Evolutionary conservation across 768 basidiomycete species (phyloP), one percentile per base, ranked within the genome.

Genomic region (Lactifluus hygrophoroides): DNA sequence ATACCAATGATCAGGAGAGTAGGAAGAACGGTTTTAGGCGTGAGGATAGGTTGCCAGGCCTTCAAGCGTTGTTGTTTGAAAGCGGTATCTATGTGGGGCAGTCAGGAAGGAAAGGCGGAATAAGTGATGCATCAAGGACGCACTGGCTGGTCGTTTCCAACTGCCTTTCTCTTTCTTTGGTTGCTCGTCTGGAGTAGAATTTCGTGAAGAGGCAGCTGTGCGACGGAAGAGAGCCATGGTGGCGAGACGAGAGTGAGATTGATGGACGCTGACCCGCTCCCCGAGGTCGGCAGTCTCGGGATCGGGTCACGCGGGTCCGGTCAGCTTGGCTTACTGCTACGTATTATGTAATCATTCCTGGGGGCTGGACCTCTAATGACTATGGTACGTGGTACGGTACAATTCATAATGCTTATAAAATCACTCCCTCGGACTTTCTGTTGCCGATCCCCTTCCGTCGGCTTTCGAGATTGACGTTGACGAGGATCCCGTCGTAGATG

Each of bases 11-110:
- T 83, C 73, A 99, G 94, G 46, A 99, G 81, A 0, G 94, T 95
- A 3, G 96, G 96, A 16, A 99, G 81, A 21, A 99, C 96, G 1
- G 94, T 96, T 73, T 94, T 94, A 5, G 96, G 96, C 5, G 94
- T 97, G 47, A 98, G 80, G 70, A 99, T 98, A 9, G 96, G 96
- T 79, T 99, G 96, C 96, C 96, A 99, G 68, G 96, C 96, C 76
- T 97, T 98, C 69, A 99, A 82, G 56, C 96, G 88, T 73, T 99
- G 96, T 72, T 99, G 96, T 75, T 96, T 98, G 82, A 96, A 97
- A 40, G 94, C 95, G 58, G 94, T 97, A 74, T 97, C 93, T 96
- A 71, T 50, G 54, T 45, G 49, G 45, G 5, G 65, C 44, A 42
- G 60, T 65, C 62, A 67, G 56, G 61, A 64, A 63, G 62, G 51